Percentiles rank a stretch among this genome's conserved stretches.
Conservation (phyloP, 805 yeast species). For the Vanderwaltozyma tropicalis region DNA sequence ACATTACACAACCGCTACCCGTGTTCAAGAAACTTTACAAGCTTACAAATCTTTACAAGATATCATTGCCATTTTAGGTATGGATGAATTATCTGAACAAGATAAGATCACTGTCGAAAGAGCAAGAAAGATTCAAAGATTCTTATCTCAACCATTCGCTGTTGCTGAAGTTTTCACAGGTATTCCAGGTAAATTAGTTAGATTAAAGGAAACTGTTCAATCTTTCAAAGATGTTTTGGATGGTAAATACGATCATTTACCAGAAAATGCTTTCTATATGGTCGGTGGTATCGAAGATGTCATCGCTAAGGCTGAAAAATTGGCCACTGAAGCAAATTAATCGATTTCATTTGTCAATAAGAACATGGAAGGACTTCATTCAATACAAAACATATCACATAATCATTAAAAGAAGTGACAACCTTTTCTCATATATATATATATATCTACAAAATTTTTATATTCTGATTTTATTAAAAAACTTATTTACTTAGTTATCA, state of each 20-base stretch:
- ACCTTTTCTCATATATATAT: neutral
- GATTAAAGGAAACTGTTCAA: constrained; percentile 86
- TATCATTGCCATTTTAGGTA: constrained; percentile 99
- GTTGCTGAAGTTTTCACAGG: constrained; percentile 99
- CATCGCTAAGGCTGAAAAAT: constrained; percentile 96
- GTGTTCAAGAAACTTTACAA: constrained; percentile 97
- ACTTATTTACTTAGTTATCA: neutral
- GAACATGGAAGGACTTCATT: too few relatives aligned
- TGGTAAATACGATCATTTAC: constrained; percentile 97
- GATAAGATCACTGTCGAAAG: constrained; percentile 99
- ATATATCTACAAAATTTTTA: neutral
- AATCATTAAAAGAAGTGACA: too few relatives aligned
- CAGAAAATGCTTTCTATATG: constrained; percentile 99
- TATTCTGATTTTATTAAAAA: neutral
- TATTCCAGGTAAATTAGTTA: constrained; percentile 95
- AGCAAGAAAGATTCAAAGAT: constrained; percentile 99
- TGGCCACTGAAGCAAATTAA: constrained; percentile 85
- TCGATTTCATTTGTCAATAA: neutral
- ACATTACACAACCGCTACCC: constrained; percentile 91
- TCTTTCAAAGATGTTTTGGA: constrained; percentile 96
- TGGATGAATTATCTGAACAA: constrained; percentile 98
- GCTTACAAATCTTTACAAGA: constrained; percentile 99
- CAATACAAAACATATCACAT: too few relatives aligned
- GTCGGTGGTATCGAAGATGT: constrained; percentile 99
- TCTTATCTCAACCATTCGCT: constrained; percentile 99